Evolutionary conservation across 176 grass and related monocot species (phyloP).

Genomic region (Lolium multiflorum): DNA sequence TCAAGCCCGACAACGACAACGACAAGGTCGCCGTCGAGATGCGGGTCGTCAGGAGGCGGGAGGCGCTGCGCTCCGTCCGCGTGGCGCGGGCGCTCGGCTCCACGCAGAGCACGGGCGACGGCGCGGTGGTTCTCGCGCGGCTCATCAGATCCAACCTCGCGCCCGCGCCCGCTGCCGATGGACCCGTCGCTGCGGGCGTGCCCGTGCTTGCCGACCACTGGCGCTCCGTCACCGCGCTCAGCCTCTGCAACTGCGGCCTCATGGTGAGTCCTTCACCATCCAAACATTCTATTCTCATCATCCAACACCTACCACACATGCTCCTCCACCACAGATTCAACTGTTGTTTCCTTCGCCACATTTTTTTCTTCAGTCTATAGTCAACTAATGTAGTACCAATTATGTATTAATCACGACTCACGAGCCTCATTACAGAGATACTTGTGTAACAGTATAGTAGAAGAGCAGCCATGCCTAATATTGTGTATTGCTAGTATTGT

Average conservation of each 20-base stretch:
- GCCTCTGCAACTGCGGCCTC: constrained; percentile 84
- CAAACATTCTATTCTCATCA: constrained; percentile 31
- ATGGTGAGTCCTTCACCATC: constrained; percentile 56
- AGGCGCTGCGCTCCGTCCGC: constrained; percentile 70
- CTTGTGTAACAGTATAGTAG: background rate
- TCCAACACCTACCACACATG: background rate
- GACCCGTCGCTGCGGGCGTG: constrained; percentile 52
- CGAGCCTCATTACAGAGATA: background rate
- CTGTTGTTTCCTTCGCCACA: background rate
- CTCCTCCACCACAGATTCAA: background rate
- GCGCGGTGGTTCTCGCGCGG: constrained; percentile 68
- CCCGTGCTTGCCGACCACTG: constrained; percentile 84
- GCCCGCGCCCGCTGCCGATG: constrained; percentile 47
- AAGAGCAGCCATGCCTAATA: too few relatives aligned
- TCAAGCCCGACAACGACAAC: constrained; percentile 35
- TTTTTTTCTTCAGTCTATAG: background rate
- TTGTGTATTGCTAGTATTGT: too few relatives aligned
- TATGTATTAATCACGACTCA: background rate
- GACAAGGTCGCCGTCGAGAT: constrained; percentile 65
- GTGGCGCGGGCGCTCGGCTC: constrained; percentile 72
- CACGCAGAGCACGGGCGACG: constrained; percentile 75
- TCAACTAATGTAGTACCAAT: background rate
- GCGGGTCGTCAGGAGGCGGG: constrained; percentile 73
- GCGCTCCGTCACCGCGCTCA: constrained; percentile 63
- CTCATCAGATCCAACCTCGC: constrained; percentile 78